Evolutionary conservation across 1,284 basidiomycete genomes (phyloP).

Genomic region (Porogramme epimiltina): DNA sequence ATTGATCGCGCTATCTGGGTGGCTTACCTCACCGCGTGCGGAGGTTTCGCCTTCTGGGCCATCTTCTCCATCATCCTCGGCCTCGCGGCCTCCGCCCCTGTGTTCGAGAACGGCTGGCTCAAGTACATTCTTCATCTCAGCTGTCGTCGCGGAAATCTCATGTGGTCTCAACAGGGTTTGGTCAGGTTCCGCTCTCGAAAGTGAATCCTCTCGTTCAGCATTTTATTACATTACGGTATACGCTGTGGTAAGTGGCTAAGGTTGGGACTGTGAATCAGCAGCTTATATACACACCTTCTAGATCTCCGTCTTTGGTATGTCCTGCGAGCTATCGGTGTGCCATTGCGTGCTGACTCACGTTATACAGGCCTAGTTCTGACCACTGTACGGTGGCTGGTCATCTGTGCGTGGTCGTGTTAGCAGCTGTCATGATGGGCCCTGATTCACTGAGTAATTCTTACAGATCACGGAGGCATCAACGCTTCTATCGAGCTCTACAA

Average conservation of each 20-base stretch:
- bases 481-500: conserved; percentile 77
- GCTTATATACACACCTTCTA: too few relatives aligned
- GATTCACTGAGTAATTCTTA: not conserved
- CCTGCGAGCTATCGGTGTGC: too few relatives aligned
- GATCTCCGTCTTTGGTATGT: conserved; percentile 18
- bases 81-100: conserved; percentile 70
- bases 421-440: too few relatives aligned
- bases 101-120: conserved; percentile 84
- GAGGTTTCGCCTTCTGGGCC: conserved; percentile 68
- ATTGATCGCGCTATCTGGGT: conserved; percentile 81
- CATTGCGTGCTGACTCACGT: conserved; percentile 13
- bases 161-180: conserved; percentile 47
- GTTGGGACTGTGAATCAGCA: too few relatives aligned
- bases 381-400: conserved; percentile 69
- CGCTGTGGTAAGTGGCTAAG: too few relatives aligned
- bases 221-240: conserved; percentile 81
- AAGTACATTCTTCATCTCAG: conserved; percentile 44
- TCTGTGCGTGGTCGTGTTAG: conserved; percentile 44
- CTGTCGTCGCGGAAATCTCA: not conserved
- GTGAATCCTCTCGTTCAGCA: conserved; percentile 46
- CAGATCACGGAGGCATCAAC: conserved; percentile 69
- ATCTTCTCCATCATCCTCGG: conserved; percentile 63
- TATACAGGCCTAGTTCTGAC: conserved; percentile 57
- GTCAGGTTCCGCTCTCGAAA: conserved; percentile 53
- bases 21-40: conserved; percentile 76